Percentiles rank a stretch among this genome's conserved stretches.
phyloP scores from a whole-genome alignment of 805 yeast genomes.

The Kregervanrija fluxuum region DNA sequence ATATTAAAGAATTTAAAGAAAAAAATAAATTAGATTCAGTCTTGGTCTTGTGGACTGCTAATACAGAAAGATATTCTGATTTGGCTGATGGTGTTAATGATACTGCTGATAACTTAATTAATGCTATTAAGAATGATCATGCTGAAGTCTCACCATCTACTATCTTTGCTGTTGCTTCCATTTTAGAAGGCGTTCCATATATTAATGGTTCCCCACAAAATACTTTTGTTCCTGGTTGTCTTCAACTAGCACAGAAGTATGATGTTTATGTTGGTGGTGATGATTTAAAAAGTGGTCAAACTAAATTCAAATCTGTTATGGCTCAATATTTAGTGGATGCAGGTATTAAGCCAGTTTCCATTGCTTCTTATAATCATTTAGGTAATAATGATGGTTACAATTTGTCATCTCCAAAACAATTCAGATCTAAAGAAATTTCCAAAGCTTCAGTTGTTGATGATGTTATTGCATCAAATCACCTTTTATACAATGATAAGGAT shows the following conservation, averaged over 20 bases:
- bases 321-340: constrained; percentile 96
- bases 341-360: constrained; percentile 89
- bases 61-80: constrained; percentile 89
- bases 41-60: constrained; percentile 93
- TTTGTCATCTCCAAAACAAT: constrained; percentile 85
- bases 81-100: constrained; percentile 77
- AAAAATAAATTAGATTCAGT: constrained; percentile 75
- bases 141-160: constrained; percentile 87
- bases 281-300: constrained; percentile 95
- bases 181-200: constrained; percentile 81
- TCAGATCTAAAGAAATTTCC: constrained; percentile 91
- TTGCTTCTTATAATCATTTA: constrained; percentile 92
- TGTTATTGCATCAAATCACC: constrained; percentile 79
- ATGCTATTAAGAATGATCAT: constrained; percentile 70
- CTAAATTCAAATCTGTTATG: constrained; percentile 90
- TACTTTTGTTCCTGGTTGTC: constrained; percentile 93
- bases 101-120: constrained; percentile 71
- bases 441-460: constrained; percentile 92
- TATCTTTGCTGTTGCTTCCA: constrained; percentile 89
- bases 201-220: constrained; percentile 97
- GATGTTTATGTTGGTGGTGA: constrained; percentile 87
- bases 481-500: constrained; percentile 71
- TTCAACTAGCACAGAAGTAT: constrained; percentile 78
- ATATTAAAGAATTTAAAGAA: constrained; percentile 70
- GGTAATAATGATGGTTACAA: constrained; percentile 96